Conservation (phyloP, 2,329 filamentous ascomycete species). For the Cladosporium velox region DNA sequence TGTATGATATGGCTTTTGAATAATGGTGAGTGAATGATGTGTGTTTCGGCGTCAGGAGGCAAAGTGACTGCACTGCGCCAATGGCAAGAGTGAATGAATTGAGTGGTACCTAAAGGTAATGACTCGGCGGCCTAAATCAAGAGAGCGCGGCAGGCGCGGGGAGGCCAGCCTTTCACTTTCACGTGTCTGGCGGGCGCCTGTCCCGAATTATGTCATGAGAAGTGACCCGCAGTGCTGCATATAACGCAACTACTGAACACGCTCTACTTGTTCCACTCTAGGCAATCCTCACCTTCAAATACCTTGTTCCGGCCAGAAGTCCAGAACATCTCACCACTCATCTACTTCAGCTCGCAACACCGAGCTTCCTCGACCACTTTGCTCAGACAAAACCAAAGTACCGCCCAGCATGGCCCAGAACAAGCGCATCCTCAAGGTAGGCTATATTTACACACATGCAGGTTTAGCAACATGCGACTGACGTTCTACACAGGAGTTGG, state of each 20-base stretch:
- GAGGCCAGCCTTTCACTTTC: background rate
- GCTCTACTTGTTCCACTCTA: background rate
- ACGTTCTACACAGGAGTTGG: conserved; percentile 54
- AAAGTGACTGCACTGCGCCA: background rate
- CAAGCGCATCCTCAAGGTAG: conserved; percentile 47
- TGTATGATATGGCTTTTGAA: background rate
- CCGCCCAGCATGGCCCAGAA: conserved; percentile 35
- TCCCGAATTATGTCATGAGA: background rate
- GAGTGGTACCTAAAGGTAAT: background rate
- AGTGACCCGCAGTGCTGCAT: background rate
- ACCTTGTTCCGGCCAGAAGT: background rate
- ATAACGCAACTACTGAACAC: background rate
- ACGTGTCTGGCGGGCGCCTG: background rate
- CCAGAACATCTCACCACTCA: background rate
- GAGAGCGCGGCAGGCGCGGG: background rate
- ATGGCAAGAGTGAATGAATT: background rate
- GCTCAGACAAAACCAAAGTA: background rate
- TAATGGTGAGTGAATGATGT: background rate
- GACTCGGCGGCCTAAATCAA: background rate
- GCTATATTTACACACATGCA: background rate
- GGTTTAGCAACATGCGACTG: background rate
- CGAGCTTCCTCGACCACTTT: background rate
- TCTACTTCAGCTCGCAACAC: background rate
- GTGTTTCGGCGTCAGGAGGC: background rate
- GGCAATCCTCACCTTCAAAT: background rate